Percentiles rank a stretch among this genome's conserved stretches.
phyloP scores from a whole-genome alignment of 371 early-diverging fungal genomes.

The Circinella minor region DNA sequence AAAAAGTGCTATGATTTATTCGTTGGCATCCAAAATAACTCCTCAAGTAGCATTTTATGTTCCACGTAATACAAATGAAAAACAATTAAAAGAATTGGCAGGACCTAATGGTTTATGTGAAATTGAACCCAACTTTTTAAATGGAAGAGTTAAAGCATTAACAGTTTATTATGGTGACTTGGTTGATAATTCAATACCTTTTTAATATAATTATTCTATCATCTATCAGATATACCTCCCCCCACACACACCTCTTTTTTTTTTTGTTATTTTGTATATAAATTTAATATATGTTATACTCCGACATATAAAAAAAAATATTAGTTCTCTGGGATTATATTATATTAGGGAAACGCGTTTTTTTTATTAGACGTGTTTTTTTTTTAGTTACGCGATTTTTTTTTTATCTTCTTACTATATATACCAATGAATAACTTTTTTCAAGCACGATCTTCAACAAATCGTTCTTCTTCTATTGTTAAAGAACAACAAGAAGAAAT shows the following conservation, averaged over 20 bases:
- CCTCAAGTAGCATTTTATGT: conserved; percentile 83
- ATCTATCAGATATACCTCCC: too few relatives aligned
- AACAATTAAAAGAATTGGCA: conserved; percentile 52
- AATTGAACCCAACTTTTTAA: conserved; percentile 71
- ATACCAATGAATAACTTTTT: conserved; percentile 25
- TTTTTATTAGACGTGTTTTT: too few relatives aligned
- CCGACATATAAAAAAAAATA: too few relatives aligned
- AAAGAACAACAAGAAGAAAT: conserved; percentile 19
- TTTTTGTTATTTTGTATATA: too few relatives aligned
- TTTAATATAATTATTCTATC: too few relatives aligned
- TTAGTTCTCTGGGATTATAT: too few relatives aligned
- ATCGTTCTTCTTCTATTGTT: conserved; percentile 1
- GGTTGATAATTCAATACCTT: too few relatives aligned
- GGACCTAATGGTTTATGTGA: conserved; percentile 65
- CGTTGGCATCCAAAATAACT: conserved; percentile 68
- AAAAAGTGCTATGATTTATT: conserved; percentile 52
- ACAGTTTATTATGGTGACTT: conserved; percentile 77
- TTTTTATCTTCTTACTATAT: background rate
- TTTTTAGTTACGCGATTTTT: background rate
- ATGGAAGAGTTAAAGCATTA: conserved; percentile 64
- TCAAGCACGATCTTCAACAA: conserved; percentile 15
- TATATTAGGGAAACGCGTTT: too few relatives aligned
- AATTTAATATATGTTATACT: too few relatives aligned
- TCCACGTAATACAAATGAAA: conserved; percentile 80
- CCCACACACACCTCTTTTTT: too few relatives aligned